Evolutionary conservation across 495 filamentous ascomycete genomes (phyloP).

Genomic region (Penicillium bialowiezense): DNA sequence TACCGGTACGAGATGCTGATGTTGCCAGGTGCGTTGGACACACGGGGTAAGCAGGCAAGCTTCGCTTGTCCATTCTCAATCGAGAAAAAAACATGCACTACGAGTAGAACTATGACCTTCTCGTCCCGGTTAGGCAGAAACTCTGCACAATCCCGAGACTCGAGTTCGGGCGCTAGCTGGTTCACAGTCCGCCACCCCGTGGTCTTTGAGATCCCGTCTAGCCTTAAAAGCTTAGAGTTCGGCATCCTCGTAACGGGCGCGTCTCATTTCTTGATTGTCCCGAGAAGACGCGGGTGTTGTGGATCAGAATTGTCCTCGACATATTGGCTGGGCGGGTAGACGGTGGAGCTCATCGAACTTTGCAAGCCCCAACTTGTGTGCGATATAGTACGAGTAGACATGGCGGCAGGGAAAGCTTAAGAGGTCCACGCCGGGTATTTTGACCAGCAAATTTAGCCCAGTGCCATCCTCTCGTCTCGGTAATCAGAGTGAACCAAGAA

Average conservation of each 20-base stretch:
- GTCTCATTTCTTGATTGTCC: conserved; percentile 14
- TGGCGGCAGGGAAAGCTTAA: conserved; percentile 21
- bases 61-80: too few relatives aligned
- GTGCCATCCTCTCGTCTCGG: too few relatives aligned
- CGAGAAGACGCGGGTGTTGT: conserved; percentile 23
- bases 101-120: too few relatives aligned
- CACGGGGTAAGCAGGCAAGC: too few relatives aligned
- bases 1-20: conserved; percentile 5
- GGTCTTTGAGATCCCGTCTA: conserved; percentile 18
- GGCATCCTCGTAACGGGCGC: conserved; percentile 17
- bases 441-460: conserved; percentile 20
- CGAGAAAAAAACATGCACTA: too few relatives aligned
- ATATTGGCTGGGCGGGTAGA: conserved; percentile 25
- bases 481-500: too few relatives aligned
- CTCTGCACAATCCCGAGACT: too few relatives aligned
- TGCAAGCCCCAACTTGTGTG: neutral
- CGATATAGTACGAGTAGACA: conserved; percentile 15
- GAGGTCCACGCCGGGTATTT: conserved; percentile 27
- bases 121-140: conserved; percentile 16
- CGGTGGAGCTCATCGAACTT: conserved; percentile 23
- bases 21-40: too few relatives aligned
- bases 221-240: conserved; percentile 11
- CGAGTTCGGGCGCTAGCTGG: conserved; percentile 4
- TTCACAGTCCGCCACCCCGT: conserved; percentile 23
- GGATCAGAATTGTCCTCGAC: conserved; percentile 18